phyloP scores from a whole-genome alignment of 495 filamentous ascomycete species.

The Neurospora sp. region DNA sequence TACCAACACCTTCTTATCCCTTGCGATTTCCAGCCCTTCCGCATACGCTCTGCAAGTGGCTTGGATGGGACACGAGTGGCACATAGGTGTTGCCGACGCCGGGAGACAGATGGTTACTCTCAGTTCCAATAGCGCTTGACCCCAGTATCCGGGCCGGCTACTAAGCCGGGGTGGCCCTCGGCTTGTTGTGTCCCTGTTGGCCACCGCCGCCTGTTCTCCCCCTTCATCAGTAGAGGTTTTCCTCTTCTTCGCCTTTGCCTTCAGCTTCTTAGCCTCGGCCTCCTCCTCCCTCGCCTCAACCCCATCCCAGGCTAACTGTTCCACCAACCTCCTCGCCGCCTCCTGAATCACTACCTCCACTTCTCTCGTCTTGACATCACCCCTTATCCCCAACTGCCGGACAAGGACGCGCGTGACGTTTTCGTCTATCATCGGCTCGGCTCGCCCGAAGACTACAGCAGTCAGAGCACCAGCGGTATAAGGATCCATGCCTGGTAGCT shows the following conservation, averaged over 20 bases:
- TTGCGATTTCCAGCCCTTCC: background rate
- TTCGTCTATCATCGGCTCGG: slow-evolving; percentile 35
- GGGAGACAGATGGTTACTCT: background rate
- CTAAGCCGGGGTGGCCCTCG: background rate
- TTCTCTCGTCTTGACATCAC: background rate
- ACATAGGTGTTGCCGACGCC: background rate
- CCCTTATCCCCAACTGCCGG: slow-evolving; percentile 29
- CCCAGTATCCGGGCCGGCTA: background rate
- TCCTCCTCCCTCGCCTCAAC: background rate
- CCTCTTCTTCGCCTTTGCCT: no score
- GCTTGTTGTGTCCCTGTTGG: background rate
- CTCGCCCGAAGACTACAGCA: slow-evolving; percentile 34
- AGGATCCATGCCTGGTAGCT: slow-evolving; percentile 31
- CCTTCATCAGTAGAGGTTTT: no score
- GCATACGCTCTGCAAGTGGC: background rate
- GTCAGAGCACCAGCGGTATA: slow-evolving; percentile 36
- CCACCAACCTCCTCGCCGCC: slow-evolving; percentile 31
- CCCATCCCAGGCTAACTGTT: slow-evolving; percentile 21
- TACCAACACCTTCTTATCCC: background rate
- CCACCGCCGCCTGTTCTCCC: no score
- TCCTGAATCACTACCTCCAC: slow-evolving; percentile 23
- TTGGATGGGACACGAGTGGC: background rate
- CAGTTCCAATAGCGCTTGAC: background rate
- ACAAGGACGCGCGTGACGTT: slow-evolving; percentile 36
- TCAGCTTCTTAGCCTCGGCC: no score